A percentile compares a stretch with the other conserved stretches of the same genome.
Evolutionary conservation across 2,329 filamentous ascomycete species (phyloP).

Genomic region (Pyrenophora tritici-repentis): DNA sequence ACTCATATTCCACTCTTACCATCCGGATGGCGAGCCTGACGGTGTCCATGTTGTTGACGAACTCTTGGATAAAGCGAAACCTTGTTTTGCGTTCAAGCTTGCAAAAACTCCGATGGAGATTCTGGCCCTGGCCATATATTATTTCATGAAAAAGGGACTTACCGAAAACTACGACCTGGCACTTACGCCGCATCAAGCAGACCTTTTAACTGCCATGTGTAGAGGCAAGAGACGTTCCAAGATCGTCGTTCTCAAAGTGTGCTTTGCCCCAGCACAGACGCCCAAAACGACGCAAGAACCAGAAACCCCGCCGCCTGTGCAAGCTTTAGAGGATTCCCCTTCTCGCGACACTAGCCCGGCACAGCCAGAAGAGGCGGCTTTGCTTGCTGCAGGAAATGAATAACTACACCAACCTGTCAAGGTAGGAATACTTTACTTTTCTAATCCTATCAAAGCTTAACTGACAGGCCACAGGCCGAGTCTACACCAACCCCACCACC

Average conservation of each 20-base stretch:
- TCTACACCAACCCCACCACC: not conserved
- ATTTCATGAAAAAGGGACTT: not conserved
- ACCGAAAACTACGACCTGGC: not conserved
- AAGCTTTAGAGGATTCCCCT: not conserved
- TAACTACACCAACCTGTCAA: not conserved
- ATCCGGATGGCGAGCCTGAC: not conserved
- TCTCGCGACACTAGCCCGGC: not conserved
- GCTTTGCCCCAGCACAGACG: not conserved
- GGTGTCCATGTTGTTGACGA: not conserved
- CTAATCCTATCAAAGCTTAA: not conserved
- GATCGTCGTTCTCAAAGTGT: not conserved
- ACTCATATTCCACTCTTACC: not conserved
- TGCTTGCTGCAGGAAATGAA: not conserved
- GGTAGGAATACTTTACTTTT: not conserved
- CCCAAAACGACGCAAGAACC: not conserved
- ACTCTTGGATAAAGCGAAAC: not conserved
- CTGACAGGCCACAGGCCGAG: not conserved
- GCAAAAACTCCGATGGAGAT: conserved; percentile 1
- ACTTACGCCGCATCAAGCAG: too few species aligned
- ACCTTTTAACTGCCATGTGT: too few species aligned
- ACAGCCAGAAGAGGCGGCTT: not conserved
- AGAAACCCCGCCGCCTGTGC: not conserved
- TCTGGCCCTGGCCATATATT: conserved; percentile 6
- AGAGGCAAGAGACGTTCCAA: not conserved
- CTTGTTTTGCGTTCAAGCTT: not conserved